Base-by-base conservation (phyloP, 129 eudicot species). In the Helichrysum umbraculigerum region DNA sequence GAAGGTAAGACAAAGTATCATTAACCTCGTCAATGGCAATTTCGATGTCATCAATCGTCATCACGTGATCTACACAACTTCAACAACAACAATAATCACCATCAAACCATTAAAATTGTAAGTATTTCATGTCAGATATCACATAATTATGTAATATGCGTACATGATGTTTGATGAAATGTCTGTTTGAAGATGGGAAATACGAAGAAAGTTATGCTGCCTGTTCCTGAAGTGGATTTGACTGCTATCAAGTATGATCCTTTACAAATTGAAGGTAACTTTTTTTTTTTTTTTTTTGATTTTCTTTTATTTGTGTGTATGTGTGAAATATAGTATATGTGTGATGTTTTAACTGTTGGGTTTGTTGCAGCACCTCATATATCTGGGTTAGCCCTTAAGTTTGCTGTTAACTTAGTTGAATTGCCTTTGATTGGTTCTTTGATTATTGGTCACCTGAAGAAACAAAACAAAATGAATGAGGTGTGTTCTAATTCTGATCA, bases 291-390 rank as follows among this genome's bases (percentile, higher is more conserved):
- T 1, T 30, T 4, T 39, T 50, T 11, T 61, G 21, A 6, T 21
- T 37, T 51, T 39, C 35, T 42, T 11, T 61, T 32, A 6, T 21
- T 37, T 51, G n/a, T n/a, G n/a, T 32, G 0, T 32, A 14, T 3
- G 20, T 75, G 52, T 56, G 78, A 44, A 59, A 51, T 67, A 34
- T 44, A 44, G 35, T 9, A 28, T 47, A 20, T 41, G 41, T 78
- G 57, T 37, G 61, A 21, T 78, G 39, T 37, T 72, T 41, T 11
- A 16, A 72, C 21, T 67, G 51, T 67, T 75, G 78, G 42, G 74
- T 66, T 64, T 58, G 35, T 64, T 64, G 87, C 76, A 91, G 97
- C 97, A 78, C 97, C 97, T 59, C 87, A 91, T 81, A 61, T 86
- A 80, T 86, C 84, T 70, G 97, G 97, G 63, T 52, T 81, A 7